A percentile compares a stretch with the other conserved stretches of the same genome.
These are phyloP conservation scores for Citrus reticulata DNA, from an alignment of 345 rosid genomes.

Conservation along the genomic window DNA sequence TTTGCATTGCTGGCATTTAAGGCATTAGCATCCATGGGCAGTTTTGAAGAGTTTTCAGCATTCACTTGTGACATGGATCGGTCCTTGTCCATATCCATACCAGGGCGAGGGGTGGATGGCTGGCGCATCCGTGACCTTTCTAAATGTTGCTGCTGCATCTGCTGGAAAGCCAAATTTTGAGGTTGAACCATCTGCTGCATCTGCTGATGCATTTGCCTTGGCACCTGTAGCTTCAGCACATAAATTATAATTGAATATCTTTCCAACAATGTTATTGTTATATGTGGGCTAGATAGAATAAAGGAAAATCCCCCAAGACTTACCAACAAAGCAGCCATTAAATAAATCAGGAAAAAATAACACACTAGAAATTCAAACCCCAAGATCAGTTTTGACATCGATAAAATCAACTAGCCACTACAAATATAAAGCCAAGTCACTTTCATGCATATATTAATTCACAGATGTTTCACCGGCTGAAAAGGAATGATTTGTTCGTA, in stretches of 20 bases:
- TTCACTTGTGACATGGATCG: conserved; percentile 75
- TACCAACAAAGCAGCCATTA: neutral
- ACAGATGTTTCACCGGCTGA: neutral
- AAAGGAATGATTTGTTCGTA: conserved; percentile 1
- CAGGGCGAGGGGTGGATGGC: conserved; percentile 52
- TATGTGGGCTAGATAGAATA: neutral
- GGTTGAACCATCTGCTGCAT: conserved; percentile 70
- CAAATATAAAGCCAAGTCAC: neutral
- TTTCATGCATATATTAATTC: neutral
- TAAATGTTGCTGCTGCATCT: conserved; percentile 40
- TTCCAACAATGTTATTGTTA: neutral
- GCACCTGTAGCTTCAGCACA: conserved; percentile 45
- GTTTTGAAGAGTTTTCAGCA: conserved; percentile 65
- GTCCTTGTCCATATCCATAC: conserved; percentile 69
- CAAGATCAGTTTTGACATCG: neutral
- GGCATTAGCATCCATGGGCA: conserved; percentile 56
- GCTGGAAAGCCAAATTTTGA: conserved; percentile 49
- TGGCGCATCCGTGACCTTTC: conserved; percentile 66
- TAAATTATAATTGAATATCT: neutral
- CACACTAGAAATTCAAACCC: neutral
- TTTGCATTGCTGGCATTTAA: conserved; percentile 56
- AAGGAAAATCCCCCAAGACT: neutral
- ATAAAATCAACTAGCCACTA: neutral
- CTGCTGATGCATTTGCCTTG: conserved; percentile 69
- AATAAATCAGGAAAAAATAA: neutral